Evolutionary conservation across 1,284 basidiomycete species (phyloP).

Genomic region (Sanghuangporus baumii): DNA sequence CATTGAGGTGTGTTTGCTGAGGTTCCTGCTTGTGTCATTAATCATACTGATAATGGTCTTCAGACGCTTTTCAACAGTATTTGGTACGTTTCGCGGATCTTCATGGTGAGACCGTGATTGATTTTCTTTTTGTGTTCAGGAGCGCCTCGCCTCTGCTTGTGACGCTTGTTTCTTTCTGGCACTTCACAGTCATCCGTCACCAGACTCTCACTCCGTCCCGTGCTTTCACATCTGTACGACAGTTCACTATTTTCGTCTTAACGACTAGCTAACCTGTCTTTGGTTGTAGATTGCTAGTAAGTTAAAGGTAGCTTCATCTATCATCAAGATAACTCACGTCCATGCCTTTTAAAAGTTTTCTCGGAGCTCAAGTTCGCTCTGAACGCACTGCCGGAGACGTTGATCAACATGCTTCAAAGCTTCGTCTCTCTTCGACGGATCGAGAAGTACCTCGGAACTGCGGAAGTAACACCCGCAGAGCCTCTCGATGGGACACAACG

Average conservation of each 20-base stretch:
- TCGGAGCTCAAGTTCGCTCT: constrained; percentile 81
- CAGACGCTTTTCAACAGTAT: constrained; percentile 72
- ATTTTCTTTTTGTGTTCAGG: constrained; percentile 34
- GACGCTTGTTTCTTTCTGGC: constrained; percentile 77
- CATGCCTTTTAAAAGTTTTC: constrained; percentile 51
- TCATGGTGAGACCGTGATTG: not conserved
- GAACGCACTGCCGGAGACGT: constrained; percentile 84
- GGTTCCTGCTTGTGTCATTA: not conserved
- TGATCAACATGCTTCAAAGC: constrained; percentile 81
- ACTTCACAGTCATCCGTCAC: constrained; percentile 69
- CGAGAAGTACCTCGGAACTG: constrained; percentile 77
- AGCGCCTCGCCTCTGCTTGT: constrained; percentile 70
- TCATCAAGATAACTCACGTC: constrained; percentile 21
- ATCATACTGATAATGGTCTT: not conserved
- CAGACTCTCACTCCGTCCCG: constrained; percentile 74
- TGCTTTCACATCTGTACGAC: constrained; percentile 77
- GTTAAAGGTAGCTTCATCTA: constrained; percentile 1
- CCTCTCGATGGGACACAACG: constrained; percentile 51
- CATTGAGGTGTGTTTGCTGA: constrained; percentile 57
- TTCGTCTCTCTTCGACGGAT: constrained; percentile 87
- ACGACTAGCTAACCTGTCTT: not conserved
- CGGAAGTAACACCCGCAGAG: constrained; percentile 60
- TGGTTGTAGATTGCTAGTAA: constrained; percentile 9
- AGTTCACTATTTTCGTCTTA: not conserved
- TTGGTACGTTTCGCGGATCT: constrained; percentile 44